Evolutionary conservation across 1,139 yeast genomes (phyloP).

Genomic region (Blastobotrys arbuscula): DNA sequence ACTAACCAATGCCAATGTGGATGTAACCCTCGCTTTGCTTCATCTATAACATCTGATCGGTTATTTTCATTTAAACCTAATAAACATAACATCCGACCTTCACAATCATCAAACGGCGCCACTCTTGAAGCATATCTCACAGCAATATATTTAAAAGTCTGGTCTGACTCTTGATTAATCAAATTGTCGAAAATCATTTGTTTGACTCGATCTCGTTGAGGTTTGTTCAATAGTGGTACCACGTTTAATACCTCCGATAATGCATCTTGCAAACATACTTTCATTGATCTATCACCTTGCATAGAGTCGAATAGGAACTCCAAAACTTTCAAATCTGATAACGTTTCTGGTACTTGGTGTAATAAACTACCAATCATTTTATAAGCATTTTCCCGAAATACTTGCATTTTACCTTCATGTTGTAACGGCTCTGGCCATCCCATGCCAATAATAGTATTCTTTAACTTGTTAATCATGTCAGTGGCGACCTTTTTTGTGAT

Average conservation of each 20-base stretch:
- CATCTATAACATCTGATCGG: conserved; percentile 71
- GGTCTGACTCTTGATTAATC: conserved; percentile 25
- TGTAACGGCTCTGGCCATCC: conserved; percentile 33
- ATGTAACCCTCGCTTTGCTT: conserved; percentile 73
- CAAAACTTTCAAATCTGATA: conserved; percentile 26
- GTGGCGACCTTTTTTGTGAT: neutral
- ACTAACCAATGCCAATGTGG: conserved; percentile 59
- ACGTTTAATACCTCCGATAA: conserved; percentile 54
- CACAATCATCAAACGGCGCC: conserved; percentile 63
- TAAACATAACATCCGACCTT: conserved; percentile 63
- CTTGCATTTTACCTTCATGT: neutral
- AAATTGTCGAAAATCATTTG: conserved; percentile 41
- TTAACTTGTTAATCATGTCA: conserved; percentile 1
- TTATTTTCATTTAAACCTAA: conserved; percentile 54
- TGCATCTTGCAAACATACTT: conserved; percentile 68
- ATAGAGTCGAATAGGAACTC: conserved; percentile 61
- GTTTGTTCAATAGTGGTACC: conserved; percentile 40
- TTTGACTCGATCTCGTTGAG: conserved; percentile 43
- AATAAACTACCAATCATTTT: conserved; percentile 71
- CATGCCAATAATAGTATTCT: conserved; percentile 27
- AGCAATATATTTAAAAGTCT: conserved; percentile 53
- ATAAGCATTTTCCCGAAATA: conserved; percentile 54
- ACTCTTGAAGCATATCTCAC: conserved; percentile 61
- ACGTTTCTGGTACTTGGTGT: conserved; percentile 43
- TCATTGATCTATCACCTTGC: conserved; percentile 56